phyloP scores from a whole-genome alignment of 2,329 filamentous ascomycete species.

The Fusarium oligoseptatum region DNA sequence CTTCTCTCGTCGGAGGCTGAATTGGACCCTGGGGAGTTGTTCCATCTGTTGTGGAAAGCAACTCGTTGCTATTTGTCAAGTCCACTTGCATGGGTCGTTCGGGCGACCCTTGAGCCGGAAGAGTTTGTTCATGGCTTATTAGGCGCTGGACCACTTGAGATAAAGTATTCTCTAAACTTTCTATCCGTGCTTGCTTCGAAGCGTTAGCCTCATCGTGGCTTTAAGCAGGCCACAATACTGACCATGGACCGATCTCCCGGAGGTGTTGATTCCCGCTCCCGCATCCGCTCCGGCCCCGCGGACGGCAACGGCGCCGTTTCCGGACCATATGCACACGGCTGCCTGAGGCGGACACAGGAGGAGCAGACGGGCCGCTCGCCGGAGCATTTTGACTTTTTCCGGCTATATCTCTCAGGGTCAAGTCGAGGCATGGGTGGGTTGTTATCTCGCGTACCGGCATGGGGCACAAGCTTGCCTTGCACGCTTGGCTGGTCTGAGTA shows the following conservation, averaged over 20 bases:
- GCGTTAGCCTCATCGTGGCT: not conserved
- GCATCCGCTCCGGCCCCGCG: not conserved
- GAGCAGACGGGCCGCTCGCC: slow-evolving; percentile 20
- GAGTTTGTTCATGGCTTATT: not conserved
- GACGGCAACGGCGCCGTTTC: not conserved
- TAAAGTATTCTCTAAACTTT: slow-evolving; percentile 1
- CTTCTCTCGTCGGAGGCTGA: not conserved
- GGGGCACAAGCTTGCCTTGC: not conserved
- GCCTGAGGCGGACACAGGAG: slow-evolving; percentile 8
- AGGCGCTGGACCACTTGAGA: not conserved
- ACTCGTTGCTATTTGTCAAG: not conserved
- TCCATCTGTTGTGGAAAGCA: too few species aligned
- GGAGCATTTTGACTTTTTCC: slow-evolving; percentile 20
- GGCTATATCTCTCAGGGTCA: slow-evolving; percentile 37
- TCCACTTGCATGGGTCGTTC: not conserved
- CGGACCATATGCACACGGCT: not conserved
- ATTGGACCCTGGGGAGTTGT: too few species aligned
- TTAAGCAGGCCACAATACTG: not conserved
- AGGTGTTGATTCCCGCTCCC: not conserved
- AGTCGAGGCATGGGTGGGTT: slow-evolving; percentile 37
- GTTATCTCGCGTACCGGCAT: not conserved
- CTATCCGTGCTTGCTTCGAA: not conserved
- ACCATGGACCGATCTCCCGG: not conserved
- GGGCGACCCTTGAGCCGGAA: not conserved
- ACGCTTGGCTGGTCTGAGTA: not conserved